phyloP scores from a whole-genome alignment of 768 basidiomycete genomes.

The Hericium erinaceus region DNA sequence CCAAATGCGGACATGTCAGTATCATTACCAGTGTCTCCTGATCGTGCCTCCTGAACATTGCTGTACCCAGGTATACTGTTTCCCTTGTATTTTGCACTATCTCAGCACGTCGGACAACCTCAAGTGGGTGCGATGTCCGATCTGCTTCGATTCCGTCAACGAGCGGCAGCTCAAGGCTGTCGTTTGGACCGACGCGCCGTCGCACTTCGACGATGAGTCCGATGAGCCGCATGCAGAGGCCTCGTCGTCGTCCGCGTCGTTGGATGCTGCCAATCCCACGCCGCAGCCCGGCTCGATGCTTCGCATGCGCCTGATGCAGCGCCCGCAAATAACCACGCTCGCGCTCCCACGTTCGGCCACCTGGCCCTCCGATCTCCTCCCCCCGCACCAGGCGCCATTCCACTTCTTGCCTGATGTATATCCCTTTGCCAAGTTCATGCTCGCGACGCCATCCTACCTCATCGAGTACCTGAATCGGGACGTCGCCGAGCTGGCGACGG shows the following conservation, averaged over 20 bases:
- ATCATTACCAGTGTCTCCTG: conserved; percentile 1
- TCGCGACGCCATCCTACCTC: conserved; percentile 84
- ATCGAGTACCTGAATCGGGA: conserved; percentile 65
- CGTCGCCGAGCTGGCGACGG: conserved; percentile 58
- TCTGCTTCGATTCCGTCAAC: conserved; percentile 91
- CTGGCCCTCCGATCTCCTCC: conserved; percentile 90
- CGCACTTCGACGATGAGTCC: conserved; percentile 26
- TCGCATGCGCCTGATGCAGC: conserved; percentile 82
- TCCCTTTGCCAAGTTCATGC: conserved; percentile 88
- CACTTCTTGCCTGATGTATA: conserved; percentile 92
- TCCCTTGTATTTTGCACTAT: conserved; percentile 89
- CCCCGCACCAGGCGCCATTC: conserved; percentile 90
- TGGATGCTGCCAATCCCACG: conserved; percentile 26
- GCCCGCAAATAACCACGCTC: conserved; percentile 90
- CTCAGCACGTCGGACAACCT: conserved; percentile 70
- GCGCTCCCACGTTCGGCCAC: conserved; percentile 86
- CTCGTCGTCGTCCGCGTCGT: conserved; percentile 40
- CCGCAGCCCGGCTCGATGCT: conserved; percentile 52
- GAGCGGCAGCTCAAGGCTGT: conserved; percentile 88
- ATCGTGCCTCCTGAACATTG: conserved; percentile 9
- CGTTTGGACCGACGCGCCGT: conserved; percentile 70
- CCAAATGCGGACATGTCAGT: conserved; percentile 95
- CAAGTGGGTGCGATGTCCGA: conserved; percentile 91
- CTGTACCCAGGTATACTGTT: conserved; percentile 73
- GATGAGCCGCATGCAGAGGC: conserved; percentile 23